These are phyloP conservation scores for Lentinula raphanica DNA, from an alignment of 768 basidiomycete genomes.

Conservation along the genomic window DNA sequence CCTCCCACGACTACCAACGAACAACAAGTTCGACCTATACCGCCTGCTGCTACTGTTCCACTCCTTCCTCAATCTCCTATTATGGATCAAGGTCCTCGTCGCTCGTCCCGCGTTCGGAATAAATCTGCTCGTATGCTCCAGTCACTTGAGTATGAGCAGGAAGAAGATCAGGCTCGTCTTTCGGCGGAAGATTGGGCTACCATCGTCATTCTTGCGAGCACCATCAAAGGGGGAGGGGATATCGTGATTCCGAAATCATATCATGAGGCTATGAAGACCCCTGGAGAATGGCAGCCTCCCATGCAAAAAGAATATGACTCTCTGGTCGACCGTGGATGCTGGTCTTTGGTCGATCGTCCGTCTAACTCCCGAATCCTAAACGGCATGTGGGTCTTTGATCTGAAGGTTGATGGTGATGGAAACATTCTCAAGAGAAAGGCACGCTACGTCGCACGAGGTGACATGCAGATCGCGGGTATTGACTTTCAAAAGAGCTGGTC, in stretches of 20 bases:
- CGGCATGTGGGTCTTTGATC: too few species aligned
- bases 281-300: not conserved
- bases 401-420: constrained; percentile 23
- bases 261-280: not conserved
- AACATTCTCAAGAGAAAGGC: constrained; percentile 19
- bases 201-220: not conserved
- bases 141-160: not conserved
- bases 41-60: too few species aligned
- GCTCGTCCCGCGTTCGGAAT: not conserved
- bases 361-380: constrained; percentile 1
- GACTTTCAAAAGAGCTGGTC: constrained; percentile 16
- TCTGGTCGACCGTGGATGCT: not conserved
- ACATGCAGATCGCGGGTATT: constrained; percentile 23
- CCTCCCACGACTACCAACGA: too few species aligned
- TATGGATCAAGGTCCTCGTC: too few species aligned
- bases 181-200: not conserved
- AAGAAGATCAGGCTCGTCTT: too few species aligned
- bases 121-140: not conserved
- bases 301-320: not conserved
- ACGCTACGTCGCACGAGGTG: constrained; percentile 22
- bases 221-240: not conserved
- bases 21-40: too few species aligned
- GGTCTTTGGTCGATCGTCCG: not conserved
- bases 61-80: too few species aligned
- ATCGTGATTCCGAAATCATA: not conserved